Evolutionary conservation across 352 stramenopile genomes (phyloP).

Genomic region (Globisporangium paroecandrum): DNA sequence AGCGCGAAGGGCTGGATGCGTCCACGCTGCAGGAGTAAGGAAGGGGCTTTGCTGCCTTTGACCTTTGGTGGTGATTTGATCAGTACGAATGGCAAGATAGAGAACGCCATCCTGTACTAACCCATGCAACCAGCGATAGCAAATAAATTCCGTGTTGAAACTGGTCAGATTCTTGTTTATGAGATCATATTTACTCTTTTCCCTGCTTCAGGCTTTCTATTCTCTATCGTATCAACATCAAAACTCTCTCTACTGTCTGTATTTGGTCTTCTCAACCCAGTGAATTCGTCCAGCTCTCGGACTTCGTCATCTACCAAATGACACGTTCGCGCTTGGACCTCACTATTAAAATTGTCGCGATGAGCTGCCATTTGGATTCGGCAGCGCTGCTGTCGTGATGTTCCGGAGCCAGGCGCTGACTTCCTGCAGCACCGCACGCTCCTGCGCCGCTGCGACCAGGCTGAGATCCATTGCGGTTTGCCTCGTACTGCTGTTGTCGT

Average conservation of each 20-base stretch:
- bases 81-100: background rate
- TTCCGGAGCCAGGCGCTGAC: conserved; percentile 76
- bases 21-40: conserved; percentile 29
- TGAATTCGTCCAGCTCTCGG: background rate
- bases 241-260: background rate
- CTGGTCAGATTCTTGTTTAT: background rate
- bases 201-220: conserved; percentile 5
- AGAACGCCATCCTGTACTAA: background rate
- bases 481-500: background rate
- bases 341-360: conserved; percentile 3
- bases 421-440: conserved; percentile 77
- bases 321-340: too few relatives aligned
- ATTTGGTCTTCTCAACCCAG: background rate
- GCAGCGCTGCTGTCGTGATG: conserved; percentile 23
- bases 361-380: background rate
- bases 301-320: background rate
- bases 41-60: background rate
- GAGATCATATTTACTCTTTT: background rate
- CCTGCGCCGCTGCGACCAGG: conserved; percentile 45
- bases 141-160: background rate
- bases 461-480: conserved; percentile 7
- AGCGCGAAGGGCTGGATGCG: conserved; percentile 43
- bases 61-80: background rate
- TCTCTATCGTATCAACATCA: conserved; percentile 4
- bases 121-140: background rate